phyloP scores from a whole-genome alignment of 2,329 filamentous ascomycete genomes.

The Arthrinium phaeospermum region DNA sequence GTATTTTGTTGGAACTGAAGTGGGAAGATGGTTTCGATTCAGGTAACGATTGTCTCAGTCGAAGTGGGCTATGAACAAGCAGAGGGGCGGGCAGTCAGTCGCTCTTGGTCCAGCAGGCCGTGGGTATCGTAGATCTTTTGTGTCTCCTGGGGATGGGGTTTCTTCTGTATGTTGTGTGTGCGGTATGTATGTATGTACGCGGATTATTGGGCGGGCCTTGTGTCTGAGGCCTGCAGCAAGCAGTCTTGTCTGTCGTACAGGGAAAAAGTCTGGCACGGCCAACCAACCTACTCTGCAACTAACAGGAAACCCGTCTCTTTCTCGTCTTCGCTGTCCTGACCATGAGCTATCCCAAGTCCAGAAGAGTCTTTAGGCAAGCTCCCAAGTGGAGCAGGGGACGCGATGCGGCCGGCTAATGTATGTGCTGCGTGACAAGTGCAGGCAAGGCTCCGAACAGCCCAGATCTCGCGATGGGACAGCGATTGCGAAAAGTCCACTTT shows the following conservation, averaged over 20 bases:
- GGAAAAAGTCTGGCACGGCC: not conserved
- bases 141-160: not conserved
- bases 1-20: not conserved
- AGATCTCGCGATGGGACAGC: conserved; percentile 19
- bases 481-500: conserved; percentile 8
- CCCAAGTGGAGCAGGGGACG: not conserved
- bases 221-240: conserved; percentile 4
- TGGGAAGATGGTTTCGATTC: not conserved
- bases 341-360: not conserved
- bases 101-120: not conserved
- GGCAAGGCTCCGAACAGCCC: conserved; percentile 8
- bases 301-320: not conserved
- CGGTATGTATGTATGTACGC: not conserved
- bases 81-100: not conserved
- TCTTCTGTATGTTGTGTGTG: not conserved
- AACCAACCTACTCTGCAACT: conserved; percentile 3
- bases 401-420: conserved; percentile 14
- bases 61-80: not conserved
- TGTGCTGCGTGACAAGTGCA: conserved; percentile 2
- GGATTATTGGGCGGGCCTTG: not conserved
- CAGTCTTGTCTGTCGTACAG: not conserved
- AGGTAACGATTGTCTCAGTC: conserved; percentile 9
- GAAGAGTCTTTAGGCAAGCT: conserved; percentile 10
- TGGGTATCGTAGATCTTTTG: conserved; percentile 17
- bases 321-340: conserved; percentile 5